Evolutionary conservation across 2,329 filamentous ascomycete species (phyloP).

Genomic region (Cladophialophora bantiana): DNA sequence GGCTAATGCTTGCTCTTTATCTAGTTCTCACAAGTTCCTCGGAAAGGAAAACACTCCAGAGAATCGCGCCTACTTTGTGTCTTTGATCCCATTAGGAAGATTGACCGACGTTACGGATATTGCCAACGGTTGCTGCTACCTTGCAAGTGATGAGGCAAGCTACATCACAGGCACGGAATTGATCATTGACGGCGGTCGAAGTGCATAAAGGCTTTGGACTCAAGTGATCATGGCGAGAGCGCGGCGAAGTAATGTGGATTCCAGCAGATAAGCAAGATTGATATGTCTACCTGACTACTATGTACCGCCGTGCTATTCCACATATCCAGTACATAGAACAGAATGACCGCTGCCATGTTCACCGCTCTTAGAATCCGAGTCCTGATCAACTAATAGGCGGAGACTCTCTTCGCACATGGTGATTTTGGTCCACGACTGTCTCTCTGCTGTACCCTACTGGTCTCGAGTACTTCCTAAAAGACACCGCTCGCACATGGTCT

Average conservation of each 20-base stretch:
- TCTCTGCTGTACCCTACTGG: neutral
- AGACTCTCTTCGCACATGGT: neutral
- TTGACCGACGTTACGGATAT: constrained; percentile 63
- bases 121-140: constrained; percentile 72
- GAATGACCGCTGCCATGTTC: neutral
- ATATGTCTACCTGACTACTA: neutral
- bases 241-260: no score
- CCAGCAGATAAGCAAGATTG: no score
- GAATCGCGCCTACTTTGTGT: constrained; percentile 52
- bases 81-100: constrained; percentile 53
- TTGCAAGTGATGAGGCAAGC: constrained; percentile 73
- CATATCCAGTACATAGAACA: no score
- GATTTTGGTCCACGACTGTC: neutral
- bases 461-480: neutral
- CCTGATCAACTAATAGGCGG: neutral
- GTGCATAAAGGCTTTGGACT: constrained; percentile 4
- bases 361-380: neutral
- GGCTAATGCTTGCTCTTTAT: constrained; percentile 4
- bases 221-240: neutral
- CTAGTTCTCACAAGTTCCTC: constrained; percentile 37
- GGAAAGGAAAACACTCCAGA: constrained; percentile 54
- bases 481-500: neutral
- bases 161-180: constrained; percentile 63
- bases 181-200: constrained; percentile 15
- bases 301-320: neutral